Evolutionary conservation across 2,329 filamentous ascomycete species (phyloP), one percentile per base, ranked within the genome.

Genomic region (Colletotrichum incanum): DNA sequence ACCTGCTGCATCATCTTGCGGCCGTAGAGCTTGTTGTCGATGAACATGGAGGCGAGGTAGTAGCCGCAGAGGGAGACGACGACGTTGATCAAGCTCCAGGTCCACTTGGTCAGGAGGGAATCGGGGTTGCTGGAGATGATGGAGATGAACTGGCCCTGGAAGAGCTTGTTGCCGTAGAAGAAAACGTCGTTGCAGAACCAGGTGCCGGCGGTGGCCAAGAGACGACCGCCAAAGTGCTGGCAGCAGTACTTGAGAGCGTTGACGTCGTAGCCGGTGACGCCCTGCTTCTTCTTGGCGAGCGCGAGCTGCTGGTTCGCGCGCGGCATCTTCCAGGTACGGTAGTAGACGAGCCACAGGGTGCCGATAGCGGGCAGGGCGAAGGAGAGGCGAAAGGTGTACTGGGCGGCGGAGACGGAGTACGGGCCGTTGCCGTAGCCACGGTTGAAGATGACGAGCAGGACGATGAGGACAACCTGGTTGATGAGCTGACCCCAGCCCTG

Each of bases 161-260:
- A 98, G 65, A 98, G 92, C 89, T 98, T 98, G 92, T 98, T 98
- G 77, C 96, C 96, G 86, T 98, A 98, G 87, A 98, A 98, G 89
- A 98, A 98, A 76, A 98, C 93, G 79, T 98, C 96, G 83, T 98
- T 98, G 85, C 92, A 94, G 84, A 96, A 98, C 96, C 96, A 98
- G 45, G 92, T 90, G 68, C 93, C 93, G 14, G 95, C 92, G 26
- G 96, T 98, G 61, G 96, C 96, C 26, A 98, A 79, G 31, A 98
- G 85, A 76, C 96, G 94, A 64, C 93, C 93, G 59, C 95, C 94
- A 76, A 98, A 98, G 85, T 97, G 91, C 69, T 84, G 89, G 83
- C 95, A 90, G 56, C 94, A 96, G 78, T 94, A 86, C 76, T 89
- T 89, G 65, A 98, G 88, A 37, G 96, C 97, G 77, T 92, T 85